Percentiles rank a stretch among this genome's conserved stretches.
phyloP scores from a whole-genome alignment of 805 yeast genomes.

The Starmerella apicola region DNA sequence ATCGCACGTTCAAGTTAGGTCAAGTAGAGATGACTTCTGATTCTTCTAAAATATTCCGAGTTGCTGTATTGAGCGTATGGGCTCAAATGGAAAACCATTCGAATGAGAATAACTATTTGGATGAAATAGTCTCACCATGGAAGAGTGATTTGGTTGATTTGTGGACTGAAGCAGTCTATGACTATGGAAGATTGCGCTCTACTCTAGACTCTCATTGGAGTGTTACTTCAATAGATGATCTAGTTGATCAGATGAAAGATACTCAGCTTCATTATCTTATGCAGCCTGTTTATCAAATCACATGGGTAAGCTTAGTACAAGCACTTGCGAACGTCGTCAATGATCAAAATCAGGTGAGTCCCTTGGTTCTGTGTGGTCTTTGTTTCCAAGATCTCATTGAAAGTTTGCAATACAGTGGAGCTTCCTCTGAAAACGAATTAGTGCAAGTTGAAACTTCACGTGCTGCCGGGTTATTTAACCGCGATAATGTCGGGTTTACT shows the following conservation, averaged over 20 bases:
- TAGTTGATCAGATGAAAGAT: constrained; percentile 27
- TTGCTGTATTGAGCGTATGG: constrained; percentile 34
- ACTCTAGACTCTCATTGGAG: constrained; percentile 29
- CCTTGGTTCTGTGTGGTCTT: constrained; percentile 61
- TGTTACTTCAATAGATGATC: constrained; percentile 18
- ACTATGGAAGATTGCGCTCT: constrained; percentile 56
- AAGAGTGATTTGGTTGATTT: constrained; percentile 51
- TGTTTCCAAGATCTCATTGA: constrained; percentile 64
- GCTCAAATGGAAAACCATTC: constrained; percentile 29
- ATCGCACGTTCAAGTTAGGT: constrained; percentile 24
- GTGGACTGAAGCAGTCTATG: constrained; percentile 69
- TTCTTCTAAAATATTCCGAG: constrained; percentile 27
- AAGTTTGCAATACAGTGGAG: constrained; percentile 12
- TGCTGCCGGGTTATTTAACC: not conserved
- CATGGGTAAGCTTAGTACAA: constrained; percentile 69
- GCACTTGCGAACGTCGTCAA: constrained; percentile 49
- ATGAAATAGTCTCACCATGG: constrained; percentile 35
- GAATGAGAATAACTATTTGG: constrained; percentile 27
- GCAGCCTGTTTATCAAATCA: constrained; percentile 38
- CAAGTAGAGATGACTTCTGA: constrained; percentile 28
- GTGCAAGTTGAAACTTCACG: not conserved
- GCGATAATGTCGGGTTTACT: not conserved
- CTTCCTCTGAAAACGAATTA: not conserved
- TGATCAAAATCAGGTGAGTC: constrained; percentile 45
- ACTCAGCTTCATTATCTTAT: constrained; percentile 31